Percentiles rank a stretch among this genome's conserved stretches.
Evolutionary conservation across 208 protist genomes (phyloP).

Genomic region (Trypanosomatidae sp.): DNA sequence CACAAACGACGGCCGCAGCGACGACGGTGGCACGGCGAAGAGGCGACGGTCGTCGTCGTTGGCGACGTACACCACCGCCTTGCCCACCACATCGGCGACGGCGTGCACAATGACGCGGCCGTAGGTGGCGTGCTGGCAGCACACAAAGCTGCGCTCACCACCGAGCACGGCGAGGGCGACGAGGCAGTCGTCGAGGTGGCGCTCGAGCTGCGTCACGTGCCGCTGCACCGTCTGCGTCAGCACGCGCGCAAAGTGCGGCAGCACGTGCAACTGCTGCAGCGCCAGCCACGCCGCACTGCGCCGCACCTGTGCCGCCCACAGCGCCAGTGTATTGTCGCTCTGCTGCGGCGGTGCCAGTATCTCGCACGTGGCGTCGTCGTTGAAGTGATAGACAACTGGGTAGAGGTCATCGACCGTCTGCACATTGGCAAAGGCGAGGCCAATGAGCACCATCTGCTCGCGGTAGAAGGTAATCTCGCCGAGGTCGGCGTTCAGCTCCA

Average conservation of each 20-base stretch:
- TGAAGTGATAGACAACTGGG: conserved; percentile 82
- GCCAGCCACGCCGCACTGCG: conserved; percentile 55
- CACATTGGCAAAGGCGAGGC: conserved; percentile 78
- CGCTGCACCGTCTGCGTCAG: conserved; percentile 68
- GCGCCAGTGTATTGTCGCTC: conserved; percentile 30
- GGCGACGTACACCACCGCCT: conserved; percentile 59
- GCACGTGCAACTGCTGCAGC: conserved; percentile 70
- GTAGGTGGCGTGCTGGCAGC: conserved; percentile 72
- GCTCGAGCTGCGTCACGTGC: conserved; percentile 34
- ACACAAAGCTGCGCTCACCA: conserved; percentile 66
- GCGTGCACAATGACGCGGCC: conserved; percentile 68
- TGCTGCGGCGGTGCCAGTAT: conserved; percentile 40
- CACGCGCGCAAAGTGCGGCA: conserved; percentile 28
- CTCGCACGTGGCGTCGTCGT: conserved; percentile 80
- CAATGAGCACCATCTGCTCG: conserved; percentile 74
- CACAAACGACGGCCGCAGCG: conserved; percentile 73
- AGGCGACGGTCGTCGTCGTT: conserved; percentile 50
- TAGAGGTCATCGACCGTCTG: conserved; percentile 56
- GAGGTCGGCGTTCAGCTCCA: conserved; percentile 78
- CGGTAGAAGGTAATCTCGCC: conserved; percentile 82
- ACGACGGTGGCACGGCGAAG: conserved; percentile 35
- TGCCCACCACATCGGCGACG: conserved; percentile 43
- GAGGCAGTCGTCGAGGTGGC: conserved; percentile 52
- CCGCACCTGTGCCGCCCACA: conserved; percentile 31
- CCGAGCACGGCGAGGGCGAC: conserved; percentile 69